These are phyloP conservation scores for Phytopythium sindhum DNA, from an alignment of 352 stramenopile genomes.

Conservation along the genomic window DNA sequence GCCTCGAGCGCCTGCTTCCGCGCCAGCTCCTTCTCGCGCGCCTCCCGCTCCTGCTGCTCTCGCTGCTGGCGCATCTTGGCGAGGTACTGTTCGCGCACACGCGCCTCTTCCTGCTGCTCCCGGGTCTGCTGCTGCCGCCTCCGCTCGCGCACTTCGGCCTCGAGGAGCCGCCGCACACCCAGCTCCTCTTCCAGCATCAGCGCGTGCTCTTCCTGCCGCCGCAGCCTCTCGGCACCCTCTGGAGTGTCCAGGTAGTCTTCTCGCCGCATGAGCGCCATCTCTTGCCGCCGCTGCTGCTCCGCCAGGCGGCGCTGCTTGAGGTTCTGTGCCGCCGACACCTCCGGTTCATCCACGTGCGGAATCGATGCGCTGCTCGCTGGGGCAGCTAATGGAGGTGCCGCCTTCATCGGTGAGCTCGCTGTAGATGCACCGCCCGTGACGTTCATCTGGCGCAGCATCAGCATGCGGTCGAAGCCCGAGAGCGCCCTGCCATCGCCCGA, in stretches of 20 bases:
- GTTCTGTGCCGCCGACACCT: constrained; percentile 64
- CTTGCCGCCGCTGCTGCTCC: constrained; percentile 43
- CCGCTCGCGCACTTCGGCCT: constrained; percentile 29
- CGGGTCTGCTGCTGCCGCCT: constrained; percentile 24
- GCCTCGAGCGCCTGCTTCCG: constrained; percentile 38
- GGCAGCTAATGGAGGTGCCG: not conserved
- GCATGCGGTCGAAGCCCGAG: constrained; percentile 38
- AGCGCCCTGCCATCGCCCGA: not conserved
- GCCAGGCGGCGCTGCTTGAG: constrained; percentile 50
- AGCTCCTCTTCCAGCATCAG: constrained; percentile 65
- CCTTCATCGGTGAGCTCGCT: constrained; percentile 3
- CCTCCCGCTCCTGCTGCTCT: constrained; percentile 37
- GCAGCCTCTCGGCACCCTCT: constrained; percentile 42
- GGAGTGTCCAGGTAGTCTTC: constrained; percentile 62
- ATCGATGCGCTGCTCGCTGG: not conserved
- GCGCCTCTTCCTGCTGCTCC: constrained; percentile 47
- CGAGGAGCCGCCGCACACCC: constrained; percentile 32
- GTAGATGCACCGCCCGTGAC: constrained; percentile 17
- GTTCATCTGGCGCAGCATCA: constrained; percentile 57
- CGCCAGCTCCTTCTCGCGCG: constrained; percentile 39
- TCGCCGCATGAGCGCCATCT: constrained; percentile 42
- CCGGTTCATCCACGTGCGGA: constrained; percentile 1
- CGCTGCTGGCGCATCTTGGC: constrained; percentile 36
- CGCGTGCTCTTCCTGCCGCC: constrained; percentile 46
- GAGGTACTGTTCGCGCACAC: constrained; percentile 48